Evolutionary conservation across 2,329 filamentous ascomycete species (phyloP), one percentile per base, ranked within the genome.

Genomic region (Pestalotiopsis fici): DNA sequence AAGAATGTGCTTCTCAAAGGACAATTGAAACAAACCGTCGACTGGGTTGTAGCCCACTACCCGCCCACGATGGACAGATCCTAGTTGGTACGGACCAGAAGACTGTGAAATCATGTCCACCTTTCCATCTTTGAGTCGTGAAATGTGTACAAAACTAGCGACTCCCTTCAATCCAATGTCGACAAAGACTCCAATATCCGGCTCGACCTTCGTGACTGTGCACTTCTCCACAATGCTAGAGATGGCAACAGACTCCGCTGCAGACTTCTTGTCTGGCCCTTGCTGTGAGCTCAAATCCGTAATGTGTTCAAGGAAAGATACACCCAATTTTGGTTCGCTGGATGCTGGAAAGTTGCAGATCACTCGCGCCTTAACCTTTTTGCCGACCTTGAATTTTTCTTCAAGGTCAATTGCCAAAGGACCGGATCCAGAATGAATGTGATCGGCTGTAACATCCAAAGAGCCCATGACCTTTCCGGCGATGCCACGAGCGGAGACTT

Each of bases 131-230:
- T 95, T 92, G 69, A 99, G 88, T 70, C 93, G 89, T 1, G 96
- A 99, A 71, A 99, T 97, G 78, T 99, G 96, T 25, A 97, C 94
- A 75, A 98, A 99, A 11, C 93, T 93, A n/a, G 88, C 84, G 2
- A 95, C 83, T 35, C 90, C 88, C 54, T 87, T 83, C 5, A 91
- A 81, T 2, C 90, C 90, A 28, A 95, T 81, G 71, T 93, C 88
- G 18, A 95, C 85, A 74, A 97, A 97, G 2, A 98, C 84, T 65
- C 96, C 97, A 68, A 95, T 88, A 3, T 91, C 90, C 4, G 90
- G 84, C 71, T 97, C 92, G 2, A 98, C 93, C 71, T 92, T 92
- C 65, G 90, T 87, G 7, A 99, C 90, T 47, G 89, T 94, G 66
- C 93, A 93, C 71, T 91, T 87, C 59, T 95, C 90, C 28, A 98